These are phyloP conservation scores for Adansonia digitata DNA, from an alignment of 345 rosid genomes.

Conservation along the genomic window DNA sequence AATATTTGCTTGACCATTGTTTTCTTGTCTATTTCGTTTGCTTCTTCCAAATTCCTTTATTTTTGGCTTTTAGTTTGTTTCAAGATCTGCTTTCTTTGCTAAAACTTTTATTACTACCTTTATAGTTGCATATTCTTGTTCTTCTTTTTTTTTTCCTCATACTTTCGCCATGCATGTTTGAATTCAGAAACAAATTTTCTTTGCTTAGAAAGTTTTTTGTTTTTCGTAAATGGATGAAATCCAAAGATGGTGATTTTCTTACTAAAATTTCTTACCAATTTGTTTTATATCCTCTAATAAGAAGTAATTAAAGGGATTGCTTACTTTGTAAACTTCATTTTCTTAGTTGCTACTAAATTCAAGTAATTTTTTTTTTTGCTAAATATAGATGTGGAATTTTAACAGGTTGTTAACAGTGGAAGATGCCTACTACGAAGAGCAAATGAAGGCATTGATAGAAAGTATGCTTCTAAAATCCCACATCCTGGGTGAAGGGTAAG, in stretches of 20 bases:
- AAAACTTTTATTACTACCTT: background rate
- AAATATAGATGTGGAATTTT: slow-evolving; percentile 19
- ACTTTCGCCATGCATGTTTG: slow-evolving; percentile 1
- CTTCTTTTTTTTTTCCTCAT: background rate
- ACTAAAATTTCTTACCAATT: background rate
- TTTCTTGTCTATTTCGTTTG: background rate
- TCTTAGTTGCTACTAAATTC: background rate
- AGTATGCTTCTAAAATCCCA: slow-evolving; percentile 54
- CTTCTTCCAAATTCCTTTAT: slow-evolving; percentile 3
- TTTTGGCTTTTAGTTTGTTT: slow-evolving; percentile 9
- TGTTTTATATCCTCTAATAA: background rate
- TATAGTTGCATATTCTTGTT: background rate
- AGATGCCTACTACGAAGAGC: slow-evolving; percentile 64
- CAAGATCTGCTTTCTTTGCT: background rate
- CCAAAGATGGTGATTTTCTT: background rate
- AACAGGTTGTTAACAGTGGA: slow-evolving; percentile 70
- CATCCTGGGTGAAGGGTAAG: slow-evolving; percentile 81
- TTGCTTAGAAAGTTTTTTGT: background rate
- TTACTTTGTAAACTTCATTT: background rate
- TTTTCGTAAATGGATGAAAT: background rate
- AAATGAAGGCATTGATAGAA: slow-evolving; percentile 42
- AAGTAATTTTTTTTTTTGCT: slow-evolving; percentile 2
- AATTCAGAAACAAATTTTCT: background rate
- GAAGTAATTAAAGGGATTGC: background rate
- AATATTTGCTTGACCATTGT: background rate